Evolutionary conservation across 768 basidiomycete genomes (phyloP), one percentile per base, ranked within the genome.

Genomic region (Xanthoconium purpureum): DNA sequence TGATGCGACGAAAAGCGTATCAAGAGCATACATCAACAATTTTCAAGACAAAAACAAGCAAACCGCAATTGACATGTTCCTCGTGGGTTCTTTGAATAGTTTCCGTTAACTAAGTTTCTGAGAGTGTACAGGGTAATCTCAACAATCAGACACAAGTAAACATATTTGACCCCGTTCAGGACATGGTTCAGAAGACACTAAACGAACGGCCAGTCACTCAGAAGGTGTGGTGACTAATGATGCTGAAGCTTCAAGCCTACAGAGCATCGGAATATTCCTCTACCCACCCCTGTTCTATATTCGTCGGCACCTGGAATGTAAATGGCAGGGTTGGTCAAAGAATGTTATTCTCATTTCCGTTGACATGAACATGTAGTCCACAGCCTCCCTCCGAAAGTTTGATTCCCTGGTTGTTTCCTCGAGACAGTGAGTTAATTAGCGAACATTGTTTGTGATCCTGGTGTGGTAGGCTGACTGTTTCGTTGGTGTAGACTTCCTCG

Each of bases 21-120:
- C 91, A 4, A 84, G 96, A 57, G 95, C 95, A 37, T 99, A 98
- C 66, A 96, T 98, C 66, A 97, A 95, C 66, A 98, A 98, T 68
- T 97, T 99, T 68, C 90, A 95, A 65, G 97, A 99, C 69, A 91
- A 91, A 69, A 85, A 82, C 37, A 99, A 99, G 69, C 97, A 99
- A 66, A 71, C 82, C 4, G 94, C 95, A 0, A 98, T 98, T 57
- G 97, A 99, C 68, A 89, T 94, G 82, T 90, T 98, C 65, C 77
- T 99, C 64, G 96, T 95, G 52, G 43, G 85, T 72, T 10, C 28
- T 30, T n/a, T 42, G 10, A 28, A 35, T 37, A 17, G 37, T n/a
- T 50, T 29, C 42, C 45, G 20, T 48, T 60, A 33, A n/a, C 20
- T 9, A 47, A 11, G 20, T 30, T 18, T 49, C 36, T 62, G 36